These are phyloP conservation scores for Narthecium ossifragum DNA, from an alignment of 106 monocot species.

Conservation along the genomic window DNA sequence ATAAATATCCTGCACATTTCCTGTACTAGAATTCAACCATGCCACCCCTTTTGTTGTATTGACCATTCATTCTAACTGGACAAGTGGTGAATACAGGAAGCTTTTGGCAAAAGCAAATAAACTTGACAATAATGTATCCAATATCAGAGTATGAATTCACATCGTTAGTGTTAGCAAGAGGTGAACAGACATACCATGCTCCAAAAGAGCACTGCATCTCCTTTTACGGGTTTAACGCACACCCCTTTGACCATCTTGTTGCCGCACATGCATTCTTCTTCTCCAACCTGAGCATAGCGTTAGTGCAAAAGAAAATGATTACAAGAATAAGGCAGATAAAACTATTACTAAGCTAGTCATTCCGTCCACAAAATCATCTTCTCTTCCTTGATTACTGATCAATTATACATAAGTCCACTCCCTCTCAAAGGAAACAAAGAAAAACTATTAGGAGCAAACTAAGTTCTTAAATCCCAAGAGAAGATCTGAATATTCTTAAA, in stretches of 20 bases:
- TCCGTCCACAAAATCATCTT: not conserved
- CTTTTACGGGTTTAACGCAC: conserved; percentile 73
- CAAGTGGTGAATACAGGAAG: too few relatives aligned
- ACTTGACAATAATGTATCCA: too few relatives aligned
- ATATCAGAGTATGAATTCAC: too few relatives aligned
- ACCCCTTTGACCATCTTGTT: conserved; percentile 70
- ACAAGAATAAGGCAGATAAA: not conserved
- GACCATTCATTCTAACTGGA: too few relatives aligned
- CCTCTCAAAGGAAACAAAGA: not conserved
- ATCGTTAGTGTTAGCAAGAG: not conserved
- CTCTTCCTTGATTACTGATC: too few relatives aligned
- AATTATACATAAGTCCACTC: too few relatives aligned
- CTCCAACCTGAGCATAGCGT: conserved; percentile 42
- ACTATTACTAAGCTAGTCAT: too few relatives aligned
- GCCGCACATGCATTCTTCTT: conserved; percentile 77
- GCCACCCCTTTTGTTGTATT: not conserved
- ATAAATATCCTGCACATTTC: too few relatives aligned
- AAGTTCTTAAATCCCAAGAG: not conserved
- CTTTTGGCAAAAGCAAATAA: too few relatives aligned
- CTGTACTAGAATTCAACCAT: not conserved
- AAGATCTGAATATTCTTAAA: too few relatives aligned
- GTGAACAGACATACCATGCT: conserved; percentile 58
- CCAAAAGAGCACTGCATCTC: conserved; percentile 94
- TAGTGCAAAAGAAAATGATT: not conserved
- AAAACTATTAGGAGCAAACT: not conserved